phyloP scores from a whole-genome alignment of 2,329 filamentous ascomycete genomes.

The Beauveria sp. region DNA sequence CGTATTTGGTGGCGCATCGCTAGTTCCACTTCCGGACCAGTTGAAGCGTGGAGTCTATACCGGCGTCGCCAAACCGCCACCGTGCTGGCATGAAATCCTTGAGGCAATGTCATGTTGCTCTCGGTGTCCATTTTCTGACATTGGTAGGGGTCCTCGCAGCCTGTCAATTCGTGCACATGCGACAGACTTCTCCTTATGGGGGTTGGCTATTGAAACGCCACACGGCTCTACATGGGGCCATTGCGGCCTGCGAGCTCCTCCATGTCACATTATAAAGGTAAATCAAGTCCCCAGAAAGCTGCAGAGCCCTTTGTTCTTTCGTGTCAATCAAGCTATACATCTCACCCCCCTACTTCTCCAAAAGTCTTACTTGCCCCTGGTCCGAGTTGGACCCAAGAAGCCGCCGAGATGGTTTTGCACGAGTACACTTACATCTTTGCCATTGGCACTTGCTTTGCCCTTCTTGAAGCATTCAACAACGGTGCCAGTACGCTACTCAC shows the following conservation, averaged over 20 bases:
- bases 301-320: not conserved
- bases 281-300: not conserved
- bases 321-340: not conserved
- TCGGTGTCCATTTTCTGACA: conserved; percentile 7
- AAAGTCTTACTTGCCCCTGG: not conserved
- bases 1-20: conserved; percentile 1
- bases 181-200: conserved; percentile 7
- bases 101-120: not conserved
- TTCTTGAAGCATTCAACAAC: conserved; percentile 73
- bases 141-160: not conserved
- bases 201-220: conserved; percentile 7
- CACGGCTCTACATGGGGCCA: not conserved
- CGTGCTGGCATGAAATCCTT: not conserved
- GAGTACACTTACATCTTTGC: conserved; percentile 65
- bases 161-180: conserved; percentile 8
- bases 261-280: not conserved
- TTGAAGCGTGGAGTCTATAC: not conserved
- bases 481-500: conserved; percentile 56
- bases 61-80: not conserved
- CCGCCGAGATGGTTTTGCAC: conserved; percentile 46
- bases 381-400: not conserved
- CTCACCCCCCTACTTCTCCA: not conserved
- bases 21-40: conserved; percentile 3
- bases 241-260: not conserved
- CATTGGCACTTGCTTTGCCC: conserved; percentile 68